Conservation (phyloP, 2,329 filamentous ascomycete species). For the Colletotrichum australisinense region DNA sequence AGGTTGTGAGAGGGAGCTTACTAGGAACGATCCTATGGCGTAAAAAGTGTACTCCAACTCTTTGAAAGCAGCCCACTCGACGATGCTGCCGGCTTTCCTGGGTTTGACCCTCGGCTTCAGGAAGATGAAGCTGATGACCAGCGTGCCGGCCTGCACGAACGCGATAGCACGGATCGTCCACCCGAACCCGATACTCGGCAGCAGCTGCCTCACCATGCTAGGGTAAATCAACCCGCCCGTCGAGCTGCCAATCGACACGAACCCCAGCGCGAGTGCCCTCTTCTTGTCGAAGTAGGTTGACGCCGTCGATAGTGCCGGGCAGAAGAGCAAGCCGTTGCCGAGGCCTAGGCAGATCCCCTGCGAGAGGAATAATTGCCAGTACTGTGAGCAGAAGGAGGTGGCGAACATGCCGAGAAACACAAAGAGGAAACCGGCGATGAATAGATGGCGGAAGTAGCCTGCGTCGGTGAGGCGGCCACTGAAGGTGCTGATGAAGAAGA, state of each 20-base stretch:
- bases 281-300: slow-evolving; percentile 73
- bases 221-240: slow-evolving; percentile 69
- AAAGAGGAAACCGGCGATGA: slow-evolving; percentile 54
- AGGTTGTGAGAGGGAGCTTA: not conserved
- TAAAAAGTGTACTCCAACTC: slow-evolving; percentile 58
- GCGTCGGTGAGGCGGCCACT: slow-evolving; percentile 65
- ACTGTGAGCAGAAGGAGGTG: slow-evolving; percentile 55
- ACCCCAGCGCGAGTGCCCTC: slow-evolving; percentile 69
- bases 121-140: slow-evolving; percentile 51
- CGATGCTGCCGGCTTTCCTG: slow-evolving; percentile 50
- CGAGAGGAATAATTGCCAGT: slow-evolving; percentile 67
- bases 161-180: slow-evolving; percentile 71
- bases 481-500: slow-evolving; percentile 66
- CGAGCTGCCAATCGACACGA: slow-evolving; percentile 69
- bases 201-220: slow-evolving; percentile 65
- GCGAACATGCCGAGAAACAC: slow-evolving; percentile 60
- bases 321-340: slow-evolving; percentile 72
- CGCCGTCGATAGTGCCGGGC: slow-evolving; percentile 72
- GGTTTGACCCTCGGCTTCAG: slow-evolving; percentile 55
- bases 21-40: slow-evolving; percentile 47
- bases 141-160: slow-evolving; percentile 64
- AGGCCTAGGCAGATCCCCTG: slow-evolving; percentile 67
- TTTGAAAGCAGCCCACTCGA: slow-evolving; percentile 59
- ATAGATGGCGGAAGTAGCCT: slow-evolving; percentile 60
- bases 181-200: slow-evolving; percentile 65